Evolutionary conservation across 2,329 filamentous ascomycete species (phyloP).

Genomic region (Cladosporium austrohemisphaericum): DNA sequence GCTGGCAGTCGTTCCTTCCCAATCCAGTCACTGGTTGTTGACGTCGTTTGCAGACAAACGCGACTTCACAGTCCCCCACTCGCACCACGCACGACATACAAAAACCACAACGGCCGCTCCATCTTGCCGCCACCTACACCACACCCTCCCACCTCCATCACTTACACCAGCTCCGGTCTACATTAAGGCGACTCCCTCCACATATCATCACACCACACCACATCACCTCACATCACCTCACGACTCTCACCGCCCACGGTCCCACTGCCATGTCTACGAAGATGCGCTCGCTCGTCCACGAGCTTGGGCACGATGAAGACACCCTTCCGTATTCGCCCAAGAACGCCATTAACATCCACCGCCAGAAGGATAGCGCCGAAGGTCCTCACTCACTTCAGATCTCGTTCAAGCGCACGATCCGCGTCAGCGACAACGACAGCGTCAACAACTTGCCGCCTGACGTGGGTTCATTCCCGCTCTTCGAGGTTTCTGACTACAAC

Average conservation of each 20-base stretch:
- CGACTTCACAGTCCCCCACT: too few relatives aligned
- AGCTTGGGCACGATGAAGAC: background rate
- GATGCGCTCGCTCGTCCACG: background rate
- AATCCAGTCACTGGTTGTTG: too few relatives aligned
- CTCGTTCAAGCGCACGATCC: slow-evolving; percentile 40
- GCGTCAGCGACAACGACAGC: slow-evolving; percentile 41
- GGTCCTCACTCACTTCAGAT: slow-evolving; percentile 27
- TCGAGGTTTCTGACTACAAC: slow-evolving; percentile 33
- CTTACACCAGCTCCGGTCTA: too few relatives aligned
- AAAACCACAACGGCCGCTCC: too few relatives aligned
- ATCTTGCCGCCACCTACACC: too few relatives aligned
- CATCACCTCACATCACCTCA: background rate
- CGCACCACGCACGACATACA: too few relatives aligned
- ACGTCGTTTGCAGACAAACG: too few relatives aligned
- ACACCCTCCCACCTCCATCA: too few relatives aligned
- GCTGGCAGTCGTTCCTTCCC: too few relatives aligned
- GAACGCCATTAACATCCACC: background rate
- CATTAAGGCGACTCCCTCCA: too few relatives aligned
- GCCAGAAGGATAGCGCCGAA: background rate
- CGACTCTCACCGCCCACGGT: too few relatives aligned
- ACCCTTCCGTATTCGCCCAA: background rate
- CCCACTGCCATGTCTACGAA: background rate
- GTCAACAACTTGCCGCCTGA: slow-evolving; percentile 34
- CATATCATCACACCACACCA: background rate
- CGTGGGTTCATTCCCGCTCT: slow-evolving; percentile 41